Conservation (phyloP, 2,329 filamentous ascomycete species). For the Chalaropsis ovoidea region DNA sequence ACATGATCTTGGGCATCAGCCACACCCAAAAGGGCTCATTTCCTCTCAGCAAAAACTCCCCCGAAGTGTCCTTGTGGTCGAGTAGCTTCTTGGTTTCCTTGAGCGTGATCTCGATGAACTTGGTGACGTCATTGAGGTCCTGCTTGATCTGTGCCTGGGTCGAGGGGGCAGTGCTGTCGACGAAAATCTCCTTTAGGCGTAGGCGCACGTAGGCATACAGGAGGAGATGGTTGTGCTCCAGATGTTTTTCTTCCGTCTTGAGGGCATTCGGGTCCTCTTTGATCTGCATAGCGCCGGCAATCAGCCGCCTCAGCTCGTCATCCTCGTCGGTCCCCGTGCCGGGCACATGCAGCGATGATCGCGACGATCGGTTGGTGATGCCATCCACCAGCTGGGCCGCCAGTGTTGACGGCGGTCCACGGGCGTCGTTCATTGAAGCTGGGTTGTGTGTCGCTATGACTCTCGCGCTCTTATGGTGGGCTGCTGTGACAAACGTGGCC, state of each 20-base stretch:
- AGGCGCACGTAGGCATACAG: slow-evolving; percentile 75
- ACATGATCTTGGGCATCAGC: slow-evolving; percentile 50
- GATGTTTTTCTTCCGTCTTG: slow-evolving; percentile 52
- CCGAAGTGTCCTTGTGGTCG: slow-evolving; percentile 36
- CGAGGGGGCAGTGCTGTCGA: background rate
- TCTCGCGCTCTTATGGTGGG: background rate
- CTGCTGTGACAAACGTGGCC: background rate
- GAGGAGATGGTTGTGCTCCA: slow-evolving; percentile 72
- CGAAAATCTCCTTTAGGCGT: slow-evolving; percentile 57
- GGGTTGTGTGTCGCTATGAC: background rate
- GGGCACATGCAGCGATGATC: slow-evolving; percentile 49
- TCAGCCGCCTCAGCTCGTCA: slow-evolving; percentile 64
- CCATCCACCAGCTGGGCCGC: slow-evolving; percentile 72
- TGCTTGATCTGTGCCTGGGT: slow-evolving; percentile 15
- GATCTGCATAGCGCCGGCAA: slow-evolving; percentile 45
- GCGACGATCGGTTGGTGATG: background rate
- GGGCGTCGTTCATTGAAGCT: slow-evolving; percentile 19
- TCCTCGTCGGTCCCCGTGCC: slow-evolving; percentile 53
- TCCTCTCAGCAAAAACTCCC: slow-evolving; percentile 43
- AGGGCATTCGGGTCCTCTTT: slow-evolving; percentile 46
- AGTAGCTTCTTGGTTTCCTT: slow-evolving; percentile 65
- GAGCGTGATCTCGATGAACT: slow-evolving; percentile 66
- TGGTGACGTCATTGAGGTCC: slow-evolving; percentile 50
- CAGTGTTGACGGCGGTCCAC: slow-evolving; percentile 64
- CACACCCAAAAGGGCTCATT: slow-evolving; percentile 55